Conservation (phyloP, 116 monocot species). For the Trichopus zeylanicus region DNA sequence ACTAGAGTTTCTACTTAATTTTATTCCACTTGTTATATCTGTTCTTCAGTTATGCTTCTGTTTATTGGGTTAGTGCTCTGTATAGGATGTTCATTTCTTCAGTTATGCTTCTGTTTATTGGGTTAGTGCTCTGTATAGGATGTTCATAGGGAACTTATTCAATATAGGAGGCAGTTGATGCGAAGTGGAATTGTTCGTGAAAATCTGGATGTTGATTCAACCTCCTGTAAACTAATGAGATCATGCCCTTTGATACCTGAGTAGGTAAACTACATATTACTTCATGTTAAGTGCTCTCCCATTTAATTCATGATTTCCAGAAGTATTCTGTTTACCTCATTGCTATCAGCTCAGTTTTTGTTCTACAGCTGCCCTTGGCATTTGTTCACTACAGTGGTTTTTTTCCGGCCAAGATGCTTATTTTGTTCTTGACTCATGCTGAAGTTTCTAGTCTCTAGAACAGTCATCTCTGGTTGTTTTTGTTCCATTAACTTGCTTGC, state of each 20-base stretch:
- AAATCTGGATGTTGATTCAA: constrained; percentile 65
- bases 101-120: background rate
- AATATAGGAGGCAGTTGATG: constrained; percentile 81
- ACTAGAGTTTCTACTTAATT: no score
- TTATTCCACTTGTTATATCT: background rate
- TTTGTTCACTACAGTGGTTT: no score
- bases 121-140: constrained; percentile 38
- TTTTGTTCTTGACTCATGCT: no score
- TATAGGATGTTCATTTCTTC: constrained; percentile 73
- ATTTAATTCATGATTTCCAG: background rate
- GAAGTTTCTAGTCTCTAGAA: background rate
- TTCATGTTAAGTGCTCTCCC: background rate
- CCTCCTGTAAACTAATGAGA: constrained; percentile 53
- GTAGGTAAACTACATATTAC: constrained; percentile 36
- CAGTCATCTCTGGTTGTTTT: background rate
- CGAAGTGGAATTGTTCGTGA: constrained; percentile 56
- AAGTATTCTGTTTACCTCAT: no score
- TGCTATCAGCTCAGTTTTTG: no score
- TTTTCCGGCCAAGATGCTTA: no score
- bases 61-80: background rate
- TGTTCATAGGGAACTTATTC: constrained; percentile 90
- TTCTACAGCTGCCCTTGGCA: no score
- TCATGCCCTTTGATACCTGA: constrained; percentile 93
- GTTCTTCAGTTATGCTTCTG: background rate
- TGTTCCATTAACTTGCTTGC: background rate